A percentile compares a stretch with the other conserved stretches of the same genome.
Evolutionary conservation across 495 filamentous ascomycete genomes (phyloP).

Genomic region (Aspergillus hancockii): DNA sequence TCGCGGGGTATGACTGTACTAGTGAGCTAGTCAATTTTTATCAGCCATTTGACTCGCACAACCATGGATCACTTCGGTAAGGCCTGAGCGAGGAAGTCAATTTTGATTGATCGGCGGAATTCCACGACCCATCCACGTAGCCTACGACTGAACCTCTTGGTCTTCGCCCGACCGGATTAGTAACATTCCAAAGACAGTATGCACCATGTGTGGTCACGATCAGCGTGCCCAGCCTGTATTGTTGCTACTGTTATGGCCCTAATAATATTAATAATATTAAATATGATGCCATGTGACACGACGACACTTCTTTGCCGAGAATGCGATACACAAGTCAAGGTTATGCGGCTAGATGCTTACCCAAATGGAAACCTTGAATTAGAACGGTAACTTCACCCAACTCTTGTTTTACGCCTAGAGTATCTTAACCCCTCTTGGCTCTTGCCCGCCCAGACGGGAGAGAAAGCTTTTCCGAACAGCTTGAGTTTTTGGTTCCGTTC

Average conservation of each 20-base stretch:
- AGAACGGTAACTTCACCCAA: not conserved
- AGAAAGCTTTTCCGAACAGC: not conserved
- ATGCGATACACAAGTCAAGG: not conserved
- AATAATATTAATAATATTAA: no score
- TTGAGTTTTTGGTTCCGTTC: not conserved
- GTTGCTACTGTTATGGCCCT: not conserved
- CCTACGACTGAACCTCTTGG: not conserved
- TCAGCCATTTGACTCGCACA: not conserved
- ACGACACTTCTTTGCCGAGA: not conserved
- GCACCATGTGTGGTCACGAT: not conserved
- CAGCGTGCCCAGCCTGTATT: not conserved
- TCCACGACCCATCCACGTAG: conserved; percentile 3
- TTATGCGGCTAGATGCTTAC: not conserved
- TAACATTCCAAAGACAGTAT: not conserved
- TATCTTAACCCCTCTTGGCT: conserved; percentile 1
- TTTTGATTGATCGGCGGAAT: not conserved
- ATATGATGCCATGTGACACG: not conserved
- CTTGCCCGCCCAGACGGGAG: not conserved
- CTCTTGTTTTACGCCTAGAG: not conserved
- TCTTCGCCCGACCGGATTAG: not conserved
- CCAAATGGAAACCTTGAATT: not conserved
- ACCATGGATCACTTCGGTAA: not conserved
- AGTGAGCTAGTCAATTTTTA: not conserved
- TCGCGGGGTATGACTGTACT: not conserved
- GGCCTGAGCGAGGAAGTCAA: not conserved